Conservation (phyloP, 257 asterid species). For the Leptodermis oblonga region DNA sequence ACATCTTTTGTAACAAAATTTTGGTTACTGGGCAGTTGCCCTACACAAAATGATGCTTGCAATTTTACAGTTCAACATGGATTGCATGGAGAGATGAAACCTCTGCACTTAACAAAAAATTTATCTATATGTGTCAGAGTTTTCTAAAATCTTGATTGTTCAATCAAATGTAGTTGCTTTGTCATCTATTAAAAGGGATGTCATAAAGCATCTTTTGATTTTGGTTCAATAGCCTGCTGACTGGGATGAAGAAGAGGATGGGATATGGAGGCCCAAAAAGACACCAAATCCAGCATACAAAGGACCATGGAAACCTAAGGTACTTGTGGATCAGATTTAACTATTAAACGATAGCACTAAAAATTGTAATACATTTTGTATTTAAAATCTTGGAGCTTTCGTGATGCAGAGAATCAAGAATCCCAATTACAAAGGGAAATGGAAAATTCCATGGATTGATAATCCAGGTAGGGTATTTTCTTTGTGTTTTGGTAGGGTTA, state of each 20-base stretch:
- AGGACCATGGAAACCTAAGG: constrained; percentile 80
- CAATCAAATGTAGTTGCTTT: background rate
- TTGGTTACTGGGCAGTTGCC: background rate
- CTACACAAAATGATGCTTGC: background rate
- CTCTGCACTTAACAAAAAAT: background rate
- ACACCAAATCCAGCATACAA: constrained; percentile 74
- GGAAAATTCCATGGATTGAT: constrained; percentile 91
- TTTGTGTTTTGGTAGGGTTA: background rate
- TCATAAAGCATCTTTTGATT: background rate
- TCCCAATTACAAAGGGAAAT: constrained; percentile 89
- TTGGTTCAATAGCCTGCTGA: constrained; percentile 52
- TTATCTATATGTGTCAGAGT: background rate
- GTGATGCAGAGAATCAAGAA: constrained; percentile 49
- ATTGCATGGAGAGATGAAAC: background rate
- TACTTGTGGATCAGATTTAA: constrained; percentile 10
- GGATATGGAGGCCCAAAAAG: constrained; percentile 71
- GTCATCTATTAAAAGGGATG: background rate
- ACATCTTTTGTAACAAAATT: background rate
- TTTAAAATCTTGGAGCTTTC: background rate
- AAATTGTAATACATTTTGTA: background rate
- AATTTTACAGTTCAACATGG: background rate
- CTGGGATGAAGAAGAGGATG: constrained; percentile 97
- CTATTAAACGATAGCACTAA: background rate
- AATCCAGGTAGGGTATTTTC: constrained; percentile 61
- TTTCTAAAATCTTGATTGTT: background rate